These are phyloP conservation scores for Talaromyces sp. DNA, from an alignment of 2,329 filamentous ascomycete genomes.

Conservation along the genomic window DNA sequence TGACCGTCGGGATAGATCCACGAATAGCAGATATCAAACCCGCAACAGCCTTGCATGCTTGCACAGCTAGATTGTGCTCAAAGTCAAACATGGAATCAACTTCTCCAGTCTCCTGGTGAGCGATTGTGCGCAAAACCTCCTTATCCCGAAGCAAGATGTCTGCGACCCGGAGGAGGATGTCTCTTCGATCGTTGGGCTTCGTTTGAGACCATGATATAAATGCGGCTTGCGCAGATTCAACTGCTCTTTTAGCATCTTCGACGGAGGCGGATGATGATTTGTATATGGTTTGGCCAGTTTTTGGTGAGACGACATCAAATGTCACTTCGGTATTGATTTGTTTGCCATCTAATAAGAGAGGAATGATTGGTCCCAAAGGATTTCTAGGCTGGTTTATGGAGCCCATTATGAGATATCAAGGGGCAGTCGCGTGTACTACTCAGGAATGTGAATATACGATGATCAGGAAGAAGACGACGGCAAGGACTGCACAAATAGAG, in stretches of 20 bases:
- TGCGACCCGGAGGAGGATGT: slow-evolving; percentile 1
- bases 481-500: neutral
- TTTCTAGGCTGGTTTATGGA: neutral
- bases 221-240: slow-evolving; percentile 5
- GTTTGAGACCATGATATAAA: slow-evolving; percentile 12
- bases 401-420: neutral
- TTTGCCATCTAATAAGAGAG: slow-evolving; percentile 10
- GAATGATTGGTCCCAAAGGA: neutral
- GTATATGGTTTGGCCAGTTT: slow-evolving; percentile 5
- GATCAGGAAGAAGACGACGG: neutral
- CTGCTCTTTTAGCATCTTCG: slow-evolving; percentile 9
- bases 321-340: neutral
- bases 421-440: neutral
- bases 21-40: slow-evolving; percentile 18
- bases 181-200: slow-evolving; percentile 2
- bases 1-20: slow-evolving; percentile 26
- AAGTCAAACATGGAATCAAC: slow-evolving; percentile 2
- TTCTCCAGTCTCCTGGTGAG: slow-evolving; percentile 6
- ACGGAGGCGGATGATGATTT: slow-evolving; percentile 6
- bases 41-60: slow-evolving; percentile 4
- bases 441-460: neutral
- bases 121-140: neutral
- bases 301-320: slow-evolving; percentile 1
- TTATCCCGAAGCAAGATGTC: slow-evolving; percentile 8
- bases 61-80: neutral